Conservation (phyloP, 805 yeast species). For the Yamadazyma kitorensis region DNA sequence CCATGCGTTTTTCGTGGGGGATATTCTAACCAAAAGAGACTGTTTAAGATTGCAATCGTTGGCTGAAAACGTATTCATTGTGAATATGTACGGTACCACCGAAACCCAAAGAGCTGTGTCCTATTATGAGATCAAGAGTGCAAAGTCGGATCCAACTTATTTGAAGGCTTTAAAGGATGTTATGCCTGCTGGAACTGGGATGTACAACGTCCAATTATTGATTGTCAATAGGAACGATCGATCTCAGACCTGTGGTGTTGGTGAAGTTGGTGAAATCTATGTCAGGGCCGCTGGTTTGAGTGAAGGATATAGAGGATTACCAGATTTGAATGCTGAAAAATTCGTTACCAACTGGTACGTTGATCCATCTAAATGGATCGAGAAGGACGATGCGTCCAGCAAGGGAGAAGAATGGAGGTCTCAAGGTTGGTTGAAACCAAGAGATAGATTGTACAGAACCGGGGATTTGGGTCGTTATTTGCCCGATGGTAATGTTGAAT, state of each 20-base stretch:
- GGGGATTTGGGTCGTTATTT: slow-evolving; percentile 96
- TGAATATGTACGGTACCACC: slow-evolving; percentile 99
- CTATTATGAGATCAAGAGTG: slow-evolving; percentile 80
- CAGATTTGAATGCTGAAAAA: slow-evolving; percentile 83
- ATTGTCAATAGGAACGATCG: slow-evolving; percentile 90
- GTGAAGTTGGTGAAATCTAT: slow-evolving; percentile 98
- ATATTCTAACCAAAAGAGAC: slow-evolving; percentile 94
- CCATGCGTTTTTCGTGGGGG: slow-evolving; percentile 98
- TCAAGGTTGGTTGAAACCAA: slow-evolving; percentile 82
- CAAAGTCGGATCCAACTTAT: slow-evolving; percentile 65
- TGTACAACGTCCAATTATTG: slow-evolving; percentile 89
- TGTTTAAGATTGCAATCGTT: slow-evolving; percentile 88
- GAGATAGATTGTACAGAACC: slow-evolving; percentile 94
- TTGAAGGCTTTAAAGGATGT: slow-evolving; percentile 85
- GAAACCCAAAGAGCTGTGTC: slow-evolving; percentile 99
- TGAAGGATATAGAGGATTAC: slow-evolving; percentile 91
- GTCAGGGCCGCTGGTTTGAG: slow-evolving; percentile 98
- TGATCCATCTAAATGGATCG: slow-evolving; percentile 59
- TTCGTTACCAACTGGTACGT: slow-evolving; percentile 92
- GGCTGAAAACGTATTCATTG: slow-evolving; percentile 85
- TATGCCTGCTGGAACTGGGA: slow-evolving; percentile 98
- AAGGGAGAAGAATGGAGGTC: slow-evolving; percentile 64
- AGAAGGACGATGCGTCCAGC: slow-evolving; percentile 45
- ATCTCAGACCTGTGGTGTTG: slow-evolving; percentile 93
- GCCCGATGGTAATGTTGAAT: slow-evolving; percentile 97